phyloP scores from a whole-genome alignment of 164 flowering plant genomes.

The Liquidambar formosana region DNA sequence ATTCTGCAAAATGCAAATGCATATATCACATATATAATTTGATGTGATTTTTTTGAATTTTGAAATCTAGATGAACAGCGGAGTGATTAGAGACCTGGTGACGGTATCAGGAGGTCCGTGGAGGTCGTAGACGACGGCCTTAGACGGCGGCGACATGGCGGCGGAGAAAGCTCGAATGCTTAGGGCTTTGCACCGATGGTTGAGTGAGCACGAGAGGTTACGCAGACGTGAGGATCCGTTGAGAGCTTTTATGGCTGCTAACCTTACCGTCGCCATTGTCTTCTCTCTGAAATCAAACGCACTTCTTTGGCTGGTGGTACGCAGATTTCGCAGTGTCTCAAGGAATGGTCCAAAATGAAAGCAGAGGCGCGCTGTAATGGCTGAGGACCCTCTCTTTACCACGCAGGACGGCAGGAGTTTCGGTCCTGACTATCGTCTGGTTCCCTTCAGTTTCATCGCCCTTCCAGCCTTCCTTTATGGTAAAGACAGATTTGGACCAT shows the following conservation, averaged over 20 bases:
- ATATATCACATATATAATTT: no score
- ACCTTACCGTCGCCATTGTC: conserved; percentile 30
- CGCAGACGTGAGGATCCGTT: conserved; percentile 4
- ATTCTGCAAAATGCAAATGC: conserved; percentile 65
- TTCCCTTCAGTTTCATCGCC: no score
- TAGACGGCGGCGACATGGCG: conserved; percentile 80
- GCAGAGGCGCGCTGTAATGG: no score
- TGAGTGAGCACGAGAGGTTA: neutral
- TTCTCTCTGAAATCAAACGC: conserved; percentile 5
- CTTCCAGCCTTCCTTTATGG: no score
- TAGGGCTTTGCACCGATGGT: conserved; percentile 16
- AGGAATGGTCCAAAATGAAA: no score
- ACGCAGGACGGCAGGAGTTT: no score
- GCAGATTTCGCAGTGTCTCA: no score
- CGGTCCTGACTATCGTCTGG: no score
- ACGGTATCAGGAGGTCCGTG: conserved; percentile 86
- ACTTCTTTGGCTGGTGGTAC: no score
- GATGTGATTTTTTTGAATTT: no score
- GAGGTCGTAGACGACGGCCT: conserved; percentile 77
- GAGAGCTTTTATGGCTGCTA: conserved; percentile 18
- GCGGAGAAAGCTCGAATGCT: conserved; percentile 46
- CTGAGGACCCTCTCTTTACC: no score
- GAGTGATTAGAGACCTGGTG: conserved; percentile 44
- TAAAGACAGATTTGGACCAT: no score
- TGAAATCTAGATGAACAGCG: neutral